Conservation (phyloP, 2,329 filamentous ascomycete species). For the Helicocarpus griseus region DNA sequence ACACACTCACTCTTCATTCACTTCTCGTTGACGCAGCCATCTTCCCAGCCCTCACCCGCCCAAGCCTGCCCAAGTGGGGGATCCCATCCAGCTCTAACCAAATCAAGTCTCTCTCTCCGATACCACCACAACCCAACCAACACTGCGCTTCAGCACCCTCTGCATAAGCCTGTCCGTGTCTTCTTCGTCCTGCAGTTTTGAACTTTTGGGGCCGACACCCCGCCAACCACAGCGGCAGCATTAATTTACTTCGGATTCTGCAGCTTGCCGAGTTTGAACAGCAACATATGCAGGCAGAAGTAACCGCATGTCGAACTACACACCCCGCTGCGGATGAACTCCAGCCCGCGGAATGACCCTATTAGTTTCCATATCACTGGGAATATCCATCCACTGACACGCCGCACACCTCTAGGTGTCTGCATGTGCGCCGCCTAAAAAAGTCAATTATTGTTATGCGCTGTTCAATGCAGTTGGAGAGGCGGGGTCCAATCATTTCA, state of each 20-base stretch:
- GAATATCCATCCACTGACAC: not conserved
- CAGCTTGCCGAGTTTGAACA: slow-evolving; percentile 2
- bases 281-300: not conserved
- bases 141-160: not conserved
- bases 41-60: no score
- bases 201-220: not conserved
- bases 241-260: not conserved
- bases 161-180: not conserved
- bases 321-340: not conserved
- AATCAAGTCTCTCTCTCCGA: not conserved
- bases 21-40: not conserved
- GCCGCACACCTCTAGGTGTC: not conserved
- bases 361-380: slow-evolving; percentile 4
- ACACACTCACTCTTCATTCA: not conserved
- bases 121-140: not conserved
- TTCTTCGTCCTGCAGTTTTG: not conserved
- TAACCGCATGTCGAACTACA: not conserved
- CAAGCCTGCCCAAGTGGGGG: not conserved
- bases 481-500: not conserved
- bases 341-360: not conserved
- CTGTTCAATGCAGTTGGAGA: not conserved
- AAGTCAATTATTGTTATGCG: no score
- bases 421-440: not conserved
- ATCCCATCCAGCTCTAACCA: not conserved
- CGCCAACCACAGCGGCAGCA: not conserved